Evolutionary conservation across 2,329 filamentous ascomycete genomes (phyloP).

Genomic region (Huntiella moniliformis): DNA sequence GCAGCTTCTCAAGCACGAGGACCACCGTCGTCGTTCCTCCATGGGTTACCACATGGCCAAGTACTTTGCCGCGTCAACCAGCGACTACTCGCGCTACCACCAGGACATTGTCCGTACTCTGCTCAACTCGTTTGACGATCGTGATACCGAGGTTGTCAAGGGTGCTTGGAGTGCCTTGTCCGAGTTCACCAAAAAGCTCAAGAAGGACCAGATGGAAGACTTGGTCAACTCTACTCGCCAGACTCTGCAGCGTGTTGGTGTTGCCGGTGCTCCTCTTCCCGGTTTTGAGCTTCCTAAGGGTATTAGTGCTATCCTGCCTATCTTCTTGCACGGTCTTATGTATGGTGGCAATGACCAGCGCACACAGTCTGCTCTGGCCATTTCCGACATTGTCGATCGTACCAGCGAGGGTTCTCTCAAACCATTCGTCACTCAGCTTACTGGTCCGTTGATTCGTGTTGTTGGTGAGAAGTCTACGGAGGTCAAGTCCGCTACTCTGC

Average conservation of each 20-base stretch:
- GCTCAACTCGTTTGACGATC: constrained; percentile 80
- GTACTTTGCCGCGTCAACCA: constrained; percentile 63
- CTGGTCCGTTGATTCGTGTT: constrained; percentile 89
- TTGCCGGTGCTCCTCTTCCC: constrained; percentile 63
- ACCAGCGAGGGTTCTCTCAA: constrained; percentile 75
- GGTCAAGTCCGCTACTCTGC: constrained; percentile 83
- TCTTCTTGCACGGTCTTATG: constrained; percentile 95
- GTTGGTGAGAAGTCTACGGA: constrained; percentile 92
- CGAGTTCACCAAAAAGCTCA: constrained; percentile 72
- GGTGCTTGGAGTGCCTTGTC: constrained; percentile 72
- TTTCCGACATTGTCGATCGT: constrained; percentile 88
- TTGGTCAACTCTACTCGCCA: constrained; percentile 74
- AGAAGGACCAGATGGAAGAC: constrained; percentile 96
- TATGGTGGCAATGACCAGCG: constrained; percentile 87
- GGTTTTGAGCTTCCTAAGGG: constrained; percentile 91
- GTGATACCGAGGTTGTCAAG: constrained; percentile 69
- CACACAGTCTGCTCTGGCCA: constrained; percentile 76
- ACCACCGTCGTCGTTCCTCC: constrained; percentile 63
- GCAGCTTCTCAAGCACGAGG: constrained; percentile 74
- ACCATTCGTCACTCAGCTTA: constrained; percentile 93
- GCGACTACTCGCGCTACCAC: constrained; percentile 92
- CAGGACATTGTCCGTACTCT: constrained; percentile 84
- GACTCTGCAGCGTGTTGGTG: constrained; percentile 71
- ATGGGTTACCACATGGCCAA: constrained; percentile 64
- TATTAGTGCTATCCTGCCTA: constrained; percentile 87